phyloP scores from a whole-genome alignment of 495 filamentous ascomycete species.

The Xylaria curta region DNA sequence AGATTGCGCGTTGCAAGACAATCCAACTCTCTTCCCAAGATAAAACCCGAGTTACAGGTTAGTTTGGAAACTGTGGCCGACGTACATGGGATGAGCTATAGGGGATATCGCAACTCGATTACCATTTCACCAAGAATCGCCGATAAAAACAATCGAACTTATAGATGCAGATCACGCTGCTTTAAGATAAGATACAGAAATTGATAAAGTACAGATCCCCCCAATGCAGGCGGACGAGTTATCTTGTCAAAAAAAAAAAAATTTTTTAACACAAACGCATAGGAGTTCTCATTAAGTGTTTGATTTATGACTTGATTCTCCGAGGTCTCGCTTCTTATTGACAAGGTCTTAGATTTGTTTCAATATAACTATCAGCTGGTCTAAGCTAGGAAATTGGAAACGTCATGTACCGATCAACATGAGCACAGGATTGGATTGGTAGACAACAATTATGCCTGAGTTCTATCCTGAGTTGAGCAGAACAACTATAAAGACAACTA shows the following conservation, averaged over 20 bases:
- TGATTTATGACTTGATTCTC: not conserved
- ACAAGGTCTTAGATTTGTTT: constrained; percentile 8
- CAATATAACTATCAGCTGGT: not conserved
- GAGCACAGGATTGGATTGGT: not conserved
- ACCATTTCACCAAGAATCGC: not conserved
- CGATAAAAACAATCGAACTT: not conserved
- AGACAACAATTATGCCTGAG: not conserved
- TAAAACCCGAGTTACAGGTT: too few species aligned
- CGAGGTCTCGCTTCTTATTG: not conserved
- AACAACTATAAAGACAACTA: not conserved
- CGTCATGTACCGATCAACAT: not conserved
- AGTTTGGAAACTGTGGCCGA: not conserved
- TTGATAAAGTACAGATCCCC: not conserved
- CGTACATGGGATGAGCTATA: not conserved
- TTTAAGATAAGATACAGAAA: constrained; percentile 3
- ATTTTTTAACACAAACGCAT: not conserved
- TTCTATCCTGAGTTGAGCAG: not conserved
- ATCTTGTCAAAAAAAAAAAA: not conserved
- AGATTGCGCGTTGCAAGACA: not conserved
- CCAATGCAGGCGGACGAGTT: not conserved
- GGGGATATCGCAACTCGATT: not conserved
- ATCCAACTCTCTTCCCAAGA: not conserved
- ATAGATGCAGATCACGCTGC: not conserved
- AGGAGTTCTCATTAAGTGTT: not conserved
- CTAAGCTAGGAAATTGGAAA: not conserved